Evolutionary conservation across 2,329 filamentous ascomycete species (phyloP).

Genomic region (Colletotrichum agaves): DNA sequence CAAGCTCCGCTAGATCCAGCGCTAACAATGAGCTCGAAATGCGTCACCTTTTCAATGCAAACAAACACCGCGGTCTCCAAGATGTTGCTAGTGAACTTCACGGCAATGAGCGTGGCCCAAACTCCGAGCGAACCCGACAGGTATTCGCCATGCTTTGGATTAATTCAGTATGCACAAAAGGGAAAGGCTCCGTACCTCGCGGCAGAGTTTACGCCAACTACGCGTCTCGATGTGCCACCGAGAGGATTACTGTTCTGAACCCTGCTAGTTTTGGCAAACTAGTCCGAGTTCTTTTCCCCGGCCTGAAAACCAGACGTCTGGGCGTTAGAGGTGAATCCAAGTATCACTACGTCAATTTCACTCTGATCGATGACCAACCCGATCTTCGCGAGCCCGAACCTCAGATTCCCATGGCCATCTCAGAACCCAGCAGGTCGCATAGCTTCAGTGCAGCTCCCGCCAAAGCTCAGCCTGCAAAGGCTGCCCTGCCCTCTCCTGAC

Average conservation of each 20-base stretch:
- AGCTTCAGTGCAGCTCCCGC: conserved; percentile 60
- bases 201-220: conserved; percentile 97
- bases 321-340: conserved; percentile 97
- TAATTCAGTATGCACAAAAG: conserved; percentile 75
- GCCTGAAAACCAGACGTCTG: conserved; percentile 89
- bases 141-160: conserved; percentile 93
- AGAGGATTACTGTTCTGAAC: conserved; percentile 94
- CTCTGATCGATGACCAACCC: conserved; percentile 66
- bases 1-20: conserved; percentile 71
- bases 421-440: conserved; percentile 60
- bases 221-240: conserved; percentile 89
- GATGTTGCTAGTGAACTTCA: conserved; percentile 82
- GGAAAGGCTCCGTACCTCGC: conserved; percentile 87
- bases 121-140: conserved; percentile 85
- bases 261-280: conserved; percentile 98
- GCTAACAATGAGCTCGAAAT: conserved; percentile 86
- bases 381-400: conserved; percentile 58
- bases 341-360: conserved; percentile 89
- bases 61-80: conserved; percentile 73
- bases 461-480: conserved; percentile 34
- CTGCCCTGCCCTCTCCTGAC: conserved; percentile 45
- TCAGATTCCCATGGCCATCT: conserved; percentile 59
- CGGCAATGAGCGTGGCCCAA: conserved; percentile 81
- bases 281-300: conserved; percentile 94
- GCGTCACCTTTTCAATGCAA: conserved; percentile 77